Base-by-base conservation (phyloP, 2,329 filamentous ascomycete species). In the Dactylellina haptotyla region DNA sequence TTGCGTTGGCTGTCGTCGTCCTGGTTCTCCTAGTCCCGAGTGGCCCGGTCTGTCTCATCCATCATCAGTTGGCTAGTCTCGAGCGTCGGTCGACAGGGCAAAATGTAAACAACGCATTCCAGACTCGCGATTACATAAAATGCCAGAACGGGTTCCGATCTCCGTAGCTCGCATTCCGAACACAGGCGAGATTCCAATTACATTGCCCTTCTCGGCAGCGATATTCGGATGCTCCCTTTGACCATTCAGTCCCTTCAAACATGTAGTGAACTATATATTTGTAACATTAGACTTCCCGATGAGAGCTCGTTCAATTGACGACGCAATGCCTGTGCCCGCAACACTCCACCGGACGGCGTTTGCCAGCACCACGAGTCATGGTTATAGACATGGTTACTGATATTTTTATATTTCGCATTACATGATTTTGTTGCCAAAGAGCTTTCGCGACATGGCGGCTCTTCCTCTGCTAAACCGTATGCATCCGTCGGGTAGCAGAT, bases 401-500 rank as follows among this genome's bases (percentile, higher is more conserved):
- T n/a, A n/a, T n/a, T n/a, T n/a, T n/a, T n/a, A n/a, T n/a, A n/a
- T 50, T 50, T 50, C 20, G 30, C 10, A 50, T 50, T 50, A 50
- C 45, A 50, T 50, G 45, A 50, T 50, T 28, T 4, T 10, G 25
- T 50, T 12, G 26, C 3, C 45, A 50, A 50, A 28, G 3, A 46
- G 16, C 18, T 46, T 8, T 14, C 20, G 9, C 23, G 9, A 50
- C n/a, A 28, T 12, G 30, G 14, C 45, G 20, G 45, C 45, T n/a
- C n/a, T n/a, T n/a, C n/a, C n/a, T n/a, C n/a, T n/a, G n/a, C n/a
- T n/a, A n/a, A n/a, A n/a, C n/a, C n/a, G n/a, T n/a, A n/a, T n/a
- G n/a, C n/a, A n/a, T n/a, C n/a, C n/a, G n/a, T n/a, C n/a, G n/a
- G n/a, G n/a, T n/a, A n/a, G n/a, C n/a, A n/a, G n/a, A n/a, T n/a